These are phyloP conservation scores for Lasiodiplodia theobromae DNA, from an alignment of 2,329 filamentous ascomycete species.

Conservation along the genomic window DNA sequence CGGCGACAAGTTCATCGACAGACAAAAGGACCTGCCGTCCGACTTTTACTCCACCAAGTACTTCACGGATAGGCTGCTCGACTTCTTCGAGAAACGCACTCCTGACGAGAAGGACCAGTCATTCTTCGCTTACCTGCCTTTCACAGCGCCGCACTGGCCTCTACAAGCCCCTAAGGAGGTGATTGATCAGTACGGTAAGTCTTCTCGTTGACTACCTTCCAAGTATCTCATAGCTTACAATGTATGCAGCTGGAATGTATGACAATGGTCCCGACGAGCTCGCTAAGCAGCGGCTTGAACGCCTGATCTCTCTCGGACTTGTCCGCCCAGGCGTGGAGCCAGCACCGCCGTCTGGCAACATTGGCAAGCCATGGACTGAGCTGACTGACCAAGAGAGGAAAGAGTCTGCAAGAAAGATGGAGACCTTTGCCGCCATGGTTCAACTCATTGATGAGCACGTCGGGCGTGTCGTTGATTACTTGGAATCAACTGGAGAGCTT, in stretches of 20 bases:
- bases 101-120: conserved; percentile 35
- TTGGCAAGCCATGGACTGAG: conserved; percentile 34
- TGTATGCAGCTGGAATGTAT: too few species aligned
- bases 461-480: conserved; percentile 42
- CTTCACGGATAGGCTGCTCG: conserved; percentile 40
- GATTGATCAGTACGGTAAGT: conserved; percentile 35
- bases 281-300: too few species aligned
- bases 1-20: too few species aligned
- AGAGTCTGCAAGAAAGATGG: conserved; percentile 48
- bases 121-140: conserved; percentile 42
- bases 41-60: conserved; percentile 44
- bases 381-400: conserved; percentile 45
- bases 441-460: conserved; percentile 44
- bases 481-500: conserved; percentile 41
- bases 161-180: conserved; percentile 39
- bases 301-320: too few species aligned
- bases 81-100: conserved; percentile 36
- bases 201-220: conserved; percentile 35
- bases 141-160: conserved; percentile 42
- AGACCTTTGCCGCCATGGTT: conserved; percentile 48
- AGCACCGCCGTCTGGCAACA: conserved; percentile 32
- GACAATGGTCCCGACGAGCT: too few species aligned
- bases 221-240: too few species aligned
- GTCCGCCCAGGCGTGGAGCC: neutral
- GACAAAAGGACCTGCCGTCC: neutral